phyloP scores from a whole-genome alignment of 495 filamentous ascomycete species.

The Aspergillus cristatus region DNA sequence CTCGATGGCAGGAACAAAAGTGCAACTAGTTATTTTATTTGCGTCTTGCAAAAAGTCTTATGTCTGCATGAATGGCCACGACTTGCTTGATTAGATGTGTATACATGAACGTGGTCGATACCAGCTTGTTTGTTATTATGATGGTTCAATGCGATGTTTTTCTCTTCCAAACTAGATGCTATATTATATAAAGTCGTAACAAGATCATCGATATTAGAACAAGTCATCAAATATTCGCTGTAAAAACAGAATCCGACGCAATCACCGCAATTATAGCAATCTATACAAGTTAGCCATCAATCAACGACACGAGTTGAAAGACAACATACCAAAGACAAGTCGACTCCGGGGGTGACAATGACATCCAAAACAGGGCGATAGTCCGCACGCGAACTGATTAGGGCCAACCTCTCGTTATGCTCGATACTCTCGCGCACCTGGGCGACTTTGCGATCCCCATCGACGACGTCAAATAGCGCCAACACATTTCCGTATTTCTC shows the following conservation, averaged over 20 bases:
- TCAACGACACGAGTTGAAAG: background rate
- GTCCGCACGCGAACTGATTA: slow-evolving; percentile 5
- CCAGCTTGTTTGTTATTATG: slow-evolving; percentile 1
- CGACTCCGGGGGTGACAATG: slow-evolving; percentile 14
- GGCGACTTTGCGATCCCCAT: slow-evolving; percentile 18
- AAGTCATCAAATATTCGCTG: no score
- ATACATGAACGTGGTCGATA: slow-evolving; percentile 29
- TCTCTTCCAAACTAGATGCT: no score
- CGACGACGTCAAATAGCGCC: slow-evolving; percentile 15
- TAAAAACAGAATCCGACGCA: slow-evolving; percentile 7
- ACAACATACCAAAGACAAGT: slow-evolving; percentile 14
- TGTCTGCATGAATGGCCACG: slow-evolving; percentile 20
- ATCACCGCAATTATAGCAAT: slow-evolving; percentile 8
- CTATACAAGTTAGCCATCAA: slow-evolving; percentile 1
- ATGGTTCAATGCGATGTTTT: no score
- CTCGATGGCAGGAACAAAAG: slow-evolving; percentile 2
- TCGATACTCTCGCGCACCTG: slow-evolving; percentile 19
- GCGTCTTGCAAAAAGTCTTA: background rate
- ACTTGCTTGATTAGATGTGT: slow-evolving; percentile 20
- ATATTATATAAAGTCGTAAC: no score
- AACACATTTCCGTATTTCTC: slow-evolving; percentile 11
- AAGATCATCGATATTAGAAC: no score
- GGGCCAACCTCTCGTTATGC: slow-evolving; percentile 15
- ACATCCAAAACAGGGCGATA: slow-evolving; percentile 16
- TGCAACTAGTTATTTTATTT: background rate